Percentiles rank a stretch among this genome's conserved stretches.
phyloP scores from a whole-genome alignment of 2,329 filamentous ascomycete genomes.

The Trichophyton benhamiae region DNA sequence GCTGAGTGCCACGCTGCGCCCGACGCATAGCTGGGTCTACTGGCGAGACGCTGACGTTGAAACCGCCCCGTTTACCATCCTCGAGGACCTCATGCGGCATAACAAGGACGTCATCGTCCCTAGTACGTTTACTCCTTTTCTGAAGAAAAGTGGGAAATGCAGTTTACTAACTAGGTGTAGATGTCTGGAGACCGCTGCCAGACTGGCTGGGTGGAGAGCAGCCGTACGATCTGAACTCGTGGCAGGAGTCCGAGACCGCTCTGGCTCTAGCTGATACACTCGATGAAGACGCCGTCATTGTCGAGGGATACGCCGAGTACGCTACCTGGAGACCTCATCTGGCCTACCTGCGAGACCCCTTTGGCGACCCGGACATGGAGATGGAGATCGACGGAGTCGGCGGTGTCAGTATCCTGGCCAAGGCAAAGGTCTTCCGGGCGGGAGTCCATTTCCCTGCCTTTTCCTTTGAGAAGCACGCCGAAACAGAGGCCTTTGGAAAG shows the following conservation, averaged over 20 bases:
- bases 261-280: conserved; percentile 85
- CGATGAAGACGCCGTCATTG: conserved; percentile 96
- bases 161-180: conserved; percentile 33
- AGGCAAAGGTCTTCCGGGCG: conserved; percentile 85
- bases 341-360: conserved; percentile 90
- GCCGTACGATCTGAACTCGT: conserved; percentile 95
- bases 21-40: conserved; percentile 97
- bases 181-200: conserved; percentile 96
- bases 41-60: conserved; percentile 98
- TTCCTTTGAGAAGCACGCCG: conserved; percentile 95
- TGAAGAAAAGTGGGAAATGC: conserved; percentile 12
- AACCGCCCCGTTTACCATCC: conserved; percentile 88
- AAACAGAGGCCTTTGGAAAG: conserved; percentile 98
- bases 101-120: conserved; percentile 98
- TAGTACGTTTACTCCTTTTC: conserved; percentile 52
- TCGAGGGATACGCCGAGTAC: conserved; percentile 97
- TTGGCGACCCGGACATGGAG: conserved; percentile 96
- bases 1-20: conserved; percentile 78
- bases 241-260: conserved; percentile 97
- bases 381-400: conserved; percentile 99
- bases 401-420: conserved; percentile 92
- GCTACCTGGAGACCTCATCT: conserved; percentile 96
- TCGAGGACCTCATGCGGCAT: conserved; percentile 96
- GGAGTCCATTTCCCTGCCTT: conserved; percentile 97
- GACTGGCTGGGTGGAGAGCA: conserved; percentile 98